These are phyloP conservation scores for Geotrichum klebahnii DNA, from an alignment of 1,139 yeast species.

Conservation along the genomic window DNA sequence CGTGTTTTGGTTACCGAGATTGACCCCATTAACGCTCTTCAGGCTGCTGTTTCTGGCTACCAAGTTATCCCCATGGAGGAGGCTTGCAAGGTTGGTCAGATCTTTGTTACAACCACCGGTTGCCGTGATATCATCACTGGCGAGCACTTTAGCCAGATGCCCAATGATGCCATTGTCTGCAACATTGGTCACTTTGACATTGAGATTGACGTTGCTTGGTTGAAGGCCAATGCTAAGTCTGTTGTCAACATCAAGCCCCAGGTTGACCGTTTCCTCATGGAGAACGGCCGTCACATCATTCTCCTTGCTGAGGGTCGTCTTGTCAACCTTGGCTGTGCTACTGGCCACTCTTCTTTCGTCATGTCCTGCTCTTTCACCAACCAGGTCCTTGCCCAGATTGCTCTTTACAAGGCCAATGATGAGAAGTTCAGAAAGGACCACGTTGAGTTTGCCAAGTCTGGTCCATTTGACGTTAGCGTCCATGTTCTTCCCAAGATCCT, in stretches of 20 bases:
- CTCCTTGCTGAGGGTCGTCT: conserved; percentile 99
- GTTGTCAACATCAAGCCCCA: conserved; percentile 98
- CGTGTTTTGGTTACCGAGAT: conserved; percentile 96
- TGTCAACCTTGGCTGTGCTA: conserved; percentile 99
- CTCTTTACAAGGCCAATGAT: conserved; percentile 89
- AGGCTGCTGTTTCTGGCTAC: conserved; percentile 99
- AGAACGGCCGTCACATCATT: conserved; percentile 89
- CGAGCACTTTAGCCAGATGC: conserved; percentile 85
- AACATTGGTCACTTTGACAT: conserved; percentile 99
- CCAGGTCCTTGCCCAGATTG: conserved; percentile 99
- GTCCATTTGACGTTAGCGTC: conserved; percentile 88
- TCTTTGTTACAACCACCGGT: conserved; percentile 99
- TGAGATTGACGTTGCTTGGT: conserved; percentile 98
- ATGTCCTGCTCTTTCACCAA: conserved; percentile 99
- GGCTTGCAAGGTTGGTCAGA: conserved; percentile 91
- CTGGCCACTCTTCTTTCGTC: conserved; percentile 98
- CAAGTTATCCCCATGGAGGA: conserved; percentile 96
- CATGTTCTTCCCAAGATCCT: conserved; percentile 97
- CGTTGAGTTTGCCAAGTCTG: conserved; percentile 91
- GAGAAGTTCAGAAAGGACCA: conserved; percentile 70
- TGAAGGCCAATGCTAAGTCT: conserved; percentile 83
- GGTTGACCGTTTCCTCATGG: conserved; percentile 94
- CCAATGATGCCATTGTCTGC: conserved; percentile 99
- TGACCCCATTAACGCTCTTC: conserved; percentile 98
- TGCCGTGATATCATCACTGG: conserved; percentile 97